Evolutionary conservation across 441 rosid species (phyloP).

Genomic region (Jatropha podagrica): DNA sequence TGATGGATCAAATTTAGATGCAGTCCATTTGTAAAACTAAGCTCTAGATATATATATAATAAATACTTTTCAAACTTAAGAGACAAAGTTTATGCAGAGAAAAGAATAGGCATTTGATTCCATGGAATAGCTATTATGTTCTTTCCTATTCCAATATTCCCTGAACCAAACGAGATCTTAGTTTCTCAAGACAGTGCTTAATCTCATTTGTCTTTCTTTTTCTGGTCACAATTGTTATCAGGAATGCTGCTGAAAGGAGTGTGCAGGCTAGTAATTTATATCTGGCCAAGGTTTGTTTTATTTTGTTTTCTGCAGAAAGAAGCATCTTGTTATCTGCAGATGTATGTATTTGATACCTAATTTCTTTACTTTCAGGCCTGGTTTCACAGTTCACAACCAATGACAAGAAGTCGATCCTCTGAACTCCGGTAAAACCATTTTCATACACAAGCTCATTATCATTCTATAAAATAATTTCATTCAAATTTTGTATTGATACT

Average conservation of each 20-base stretch:
- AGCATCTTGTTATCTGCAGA: neutral
- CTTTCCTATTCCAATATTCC: too few relatives aligned
- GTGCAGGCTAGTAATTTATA: conserved; percentile 48
- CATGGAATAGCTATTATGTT: too few relatives aligned
- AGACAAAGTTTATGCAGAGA: too few relatives aligned
- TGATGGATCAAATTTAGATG: too few relatives aligned
- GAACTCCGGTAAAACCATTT: conserved; percentile 49
- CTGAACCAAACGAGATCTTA: too few relatives aligned
- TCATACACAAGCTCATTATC: neutral
- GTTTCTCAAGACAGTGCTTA: neutral
- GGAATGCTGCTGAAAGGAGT: conserved; percentile 47
- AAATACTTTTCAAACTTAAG: too few relatives aligned
- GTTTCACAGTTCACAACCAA: conserved; percentile 71
- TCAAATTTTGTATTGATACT: too few relatives aligned
- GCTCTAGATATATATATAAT: too few relatives aligned
- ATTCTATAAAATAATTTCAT: too few relatives aligned
- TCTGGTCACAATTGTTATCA: conserved; percentile 21
- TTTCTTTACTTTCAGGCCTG: conserved; percentile 51
- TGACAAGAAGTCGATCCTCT: conserved; percentile 79
- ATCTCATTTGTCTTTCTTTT: conserved; percentile 5
- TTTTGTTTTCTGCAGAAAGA: neutral
- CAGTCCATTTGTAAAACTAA: too few relatives aligned
- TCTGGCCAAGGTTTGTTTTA: conserved; percentile 57
- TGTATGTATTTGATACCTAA: conserved; percentile 20
- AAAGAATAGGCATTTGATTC: too few relatives aligned